Conservation (phyloP, 2,329 filamentous ascomycete species). For the Aspergillus texensis region DNA sequence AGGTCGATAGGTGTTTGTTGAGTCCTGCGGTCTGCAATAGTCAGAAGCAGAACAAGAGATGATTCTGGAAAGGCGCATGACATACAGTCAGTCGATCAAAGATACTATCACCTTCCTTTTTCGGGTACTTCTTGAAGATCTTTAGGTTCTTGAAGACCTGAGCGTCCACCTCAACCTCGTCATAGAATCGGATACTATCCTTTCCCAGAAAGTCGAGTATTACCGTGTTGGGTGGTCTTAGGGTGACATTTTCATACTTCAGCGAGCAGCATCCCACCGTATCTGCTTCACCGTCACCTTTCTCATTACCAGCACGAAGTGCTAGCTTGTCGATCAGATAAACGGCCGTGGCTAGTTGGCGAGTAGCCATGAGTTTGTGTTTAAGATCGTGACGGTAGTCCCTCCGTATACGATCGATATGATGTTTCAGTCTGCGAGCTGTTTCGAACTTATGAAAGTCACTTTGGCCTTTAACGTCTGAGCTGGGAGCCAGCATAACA, state of each 20-base stretch:
- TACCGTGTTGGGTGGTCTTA: constrained; percentile 85
- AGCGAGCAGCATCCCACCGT: constrained; percentile 97
- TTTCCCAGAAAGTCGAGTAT: constrained; percentile 98
- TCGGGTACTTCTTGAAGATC: constrained; percentile 95
- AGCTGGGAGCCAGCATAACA: constrained; percentile 97
- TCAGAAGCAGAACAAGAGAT: constrained; percentile 32
- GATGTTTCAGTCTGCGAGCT: constrained; percentile 91
- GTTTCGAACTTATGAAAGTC: constrained; percentile 99
- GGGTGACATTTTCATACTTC: constrained; percentile 92
- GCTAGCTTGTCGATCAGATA: constrained; percentile 97
- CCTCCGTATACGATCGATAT: constrained; percentile 87
- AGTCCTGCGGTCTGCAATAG: constrained; percentile 72
- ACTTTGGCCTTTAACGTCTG: constrained; percentile 93
- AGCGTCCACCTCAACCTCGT: constrained; percentile 82
- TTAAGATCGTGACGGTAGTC: constrained; percentile 89
- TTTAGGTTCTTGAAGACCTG: constrained; percentile 99
- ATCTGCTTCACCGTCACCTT: constrained; percentile 95
- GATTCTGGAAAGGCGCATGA: constrained; percentile 20
- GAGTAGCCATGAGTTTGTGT: constrained; percentile 88
- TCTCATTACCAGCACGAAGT: constrained; percentile 98
- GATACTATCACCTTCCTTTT: constrained; percentile 91
- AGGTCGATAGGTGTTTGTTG: constrained; percentile 93
- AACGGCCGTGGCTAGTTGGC: constrained; percentile 93
- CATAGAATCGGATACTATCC: constrained; percentile 96
- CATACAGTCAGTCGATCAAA: constrained; percentile 82